Evolutionary conservation across 169 alveolate species (phyloP), one percentile per base, ranked within the genome.

Genomic region (Theileria orientalis): DNA sequence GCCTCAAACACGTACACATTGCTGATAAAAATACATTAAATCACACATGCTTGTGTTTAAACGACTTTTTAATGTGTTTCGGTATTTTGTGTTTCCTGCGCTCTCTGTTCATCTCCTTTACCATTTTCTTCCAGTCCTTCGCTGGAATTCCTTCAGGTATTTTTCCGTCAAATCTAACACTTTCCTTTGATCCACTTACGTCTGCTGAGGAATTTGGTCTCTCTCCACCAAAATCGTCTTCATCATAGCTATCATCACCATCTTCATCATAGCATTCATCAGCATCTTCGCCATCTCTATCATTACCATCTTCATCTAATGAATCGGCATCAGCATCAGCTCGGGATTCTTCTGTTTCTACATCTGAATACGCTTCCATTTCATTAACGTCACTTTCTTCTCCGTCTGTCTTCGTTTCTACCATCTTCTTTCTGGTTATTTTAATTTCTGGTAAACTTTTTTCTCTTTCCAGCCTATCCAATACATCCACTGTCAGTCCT

Each of bases 121-220:
- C 95, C 84, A 87, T 66, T 62, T 84, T 91, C 54, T 91, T 90
- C 95, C 95, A 91, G 44, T 90, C 94, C 83, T 89, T 90, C 29
- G 88, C 83, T 47, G 86, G 89, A n/a, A 91, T 66, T 8, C 90
- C 92, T n/a, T 84, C 90, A 5, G 95, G 95, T 54, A 91, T 91
- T 25, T 76, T 87, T 63, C 95, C 95, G 27, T 70, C 71, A 49
- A 91, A 88, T 41, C 78, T 88, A 8, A 66, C 76, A 42, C 35
- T 67, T 7, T 47, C 47, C 44, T 32, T 29, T 2, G 33, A 1
- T 6, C 64, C 49, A 57, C 23, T 44, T 19, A 11, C 29, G 57
- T 75, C 13, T 23, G 14, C 66, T n/a, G 66, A 27, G 0, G 56
- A 1, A 42, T 47, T 19, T 16, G 9, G 44, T 6, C 19, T 1